A percentile compares a stretch with the other conserved stretches of the same genome.
These are phyloP conservation scores for Pseudocohnilembus persalinus DNA, from an alignment of 169 alveolate genomes.

Conservation along the genomic window DNA sequence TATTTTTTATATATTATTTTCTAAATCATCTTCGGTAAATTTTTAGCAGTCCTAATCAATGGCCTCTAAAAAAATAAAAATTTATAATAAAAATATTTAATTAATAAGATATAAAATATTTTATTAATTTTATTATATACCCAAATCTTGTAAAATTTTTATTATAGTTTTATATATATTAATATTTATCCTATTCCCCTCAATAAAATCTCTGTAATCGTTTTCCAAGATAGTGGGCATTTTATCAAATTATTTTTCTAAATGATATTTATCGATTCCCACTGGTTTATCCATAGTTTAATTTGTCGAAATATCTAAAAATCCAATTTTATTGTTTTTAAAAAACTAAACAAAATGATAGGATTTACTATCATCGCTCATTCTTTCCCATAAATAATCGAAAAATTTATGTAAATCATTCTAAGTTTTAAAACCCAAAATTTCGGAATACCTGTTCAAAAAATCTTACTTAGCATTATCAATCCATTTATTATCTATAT, in stretches of 20 bases:
- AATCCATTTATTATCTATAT: neutral
- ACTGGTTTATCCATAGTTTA: neutral
- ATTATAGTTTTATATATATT: neutral
- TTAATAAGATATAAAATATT: too few species aligned
- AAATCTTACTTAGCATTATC: neutral
- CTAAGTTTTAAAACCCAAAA: neutral
- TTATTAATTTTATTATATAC: neutral
- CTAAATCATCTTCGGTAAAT: neutral
- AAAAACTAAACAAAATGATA: too few species aligned
- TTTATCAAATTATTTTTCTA: too few species aligned
- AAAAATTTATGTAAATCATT: neutral
- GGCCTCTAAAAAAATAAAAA: too few species aligned
- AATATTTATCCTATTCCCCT: neutral
- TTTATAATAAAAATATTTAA: too few species aligned
- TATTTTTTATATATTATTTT: too few species aligned
- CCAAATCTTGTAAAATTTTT: neutral
- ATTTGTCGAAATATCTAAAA: neutral
- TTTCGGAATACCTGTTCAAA: neutral
- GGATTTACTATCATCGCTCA: neutral
- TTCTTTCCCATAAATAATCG: neutral
- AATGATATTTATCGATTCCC: neutral
- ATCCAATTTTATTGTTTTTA: neutral
- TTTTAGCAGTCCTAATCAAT: too few species aligned
- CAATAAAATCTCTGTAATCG: neutral
- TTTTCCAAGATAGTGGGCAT: neutral